Evolutionary conservation across 2,329 filamentous ascomycete genomes (phyloP).

Genomic region (Arachnomyces sp.): DNA sequence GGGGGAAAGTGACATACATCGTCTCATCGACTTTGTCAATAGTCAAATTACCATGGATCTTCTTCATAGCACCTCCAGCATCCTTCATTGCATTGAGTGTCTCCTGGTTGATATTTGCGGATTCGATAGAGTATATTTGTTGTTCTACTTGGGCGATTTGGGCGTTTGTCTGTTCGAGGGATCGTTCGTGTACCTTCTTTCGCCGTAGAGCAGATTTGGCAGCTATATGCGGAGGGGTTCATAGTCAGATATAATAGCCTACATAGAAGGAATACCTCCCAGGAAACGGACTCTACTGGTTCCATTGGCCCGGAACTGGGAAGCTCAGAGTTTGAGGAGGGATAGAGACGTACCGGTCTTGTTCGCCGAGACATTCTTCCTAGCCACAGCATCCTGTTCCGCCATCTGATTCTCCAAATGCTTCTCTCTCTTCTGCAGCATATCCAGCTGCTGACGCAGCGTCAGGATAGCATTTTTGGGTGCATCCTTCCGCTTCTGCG

Average conservation of each 20-base stretch:
- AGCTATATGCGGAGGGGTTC: conserved; percentile 45
- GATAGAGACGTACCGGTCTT: conserved; percentile 66
- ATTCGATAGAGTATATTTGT: conserved; percentile 94
- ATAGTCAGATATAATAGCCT: conserved; percentile 7
- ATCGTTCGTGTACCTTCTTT: conserved; percentile 91
- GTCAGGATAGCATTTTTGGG: conserved; percentile 94
- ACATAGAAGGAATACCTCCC: neutral
- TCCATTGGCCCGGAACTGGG: no score
- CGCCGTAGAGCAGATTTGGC: conserved; percentile 83
- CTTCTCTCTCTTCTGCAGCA: conserved; percentile 93
- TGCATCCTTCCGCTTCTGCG: conserved; percentile 81
- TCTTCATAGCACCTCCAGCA: conserved; percentile 82
- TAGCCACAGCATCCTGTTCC: conserved; percentile 79
- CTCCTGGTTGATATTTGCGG: conserved; percentile 97
- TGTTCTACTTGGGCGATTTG: conserved; percentile 91
- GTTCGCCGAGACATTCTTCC: conserved; percentile 82
- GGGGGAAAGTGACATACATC: conserved; percentile 57
- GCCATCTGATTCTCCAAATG: conserved; percentile 88
- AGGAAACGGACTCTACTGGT: neutral
- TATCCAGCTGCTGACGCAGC: conserved; percentile 82
- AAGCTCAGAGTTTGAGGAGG: neutral
- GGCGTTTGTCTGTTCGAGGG: conserved; percentile 78
- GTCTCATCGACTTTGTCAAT: conserved; percentile 92
- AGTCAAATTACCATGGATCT: conserved; percentile 83
- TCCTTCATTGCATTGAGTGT: conserved; percentile 91